A percentile compares a stretch with the other conserved stretches of the same genome.
Conservation (phyloP, 2,329 filamentous ascomycete species). For the Rutstroemia sp. region DNA sequence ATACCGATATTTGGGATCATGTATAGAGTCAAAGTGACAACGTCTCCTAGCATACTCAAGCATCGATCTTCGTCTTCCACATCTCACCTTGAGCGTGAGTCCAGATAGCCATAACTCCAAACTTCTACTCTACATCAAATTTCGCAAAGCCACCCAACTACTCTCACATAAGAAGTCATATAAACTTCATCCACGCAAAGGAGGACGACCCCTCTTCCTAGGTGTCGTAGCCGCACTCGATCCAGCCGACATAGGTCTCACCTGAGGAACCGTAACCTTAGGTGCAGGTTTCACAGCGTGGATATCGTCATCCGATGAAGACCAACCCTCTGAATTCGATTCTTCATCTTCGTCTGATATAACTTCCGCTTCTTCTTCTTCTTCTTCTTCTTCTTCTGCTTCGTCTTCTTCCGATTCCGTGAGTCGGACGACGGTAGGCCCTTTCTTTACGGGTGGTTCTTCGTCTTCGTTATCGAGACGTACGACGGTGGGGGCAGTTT, state of each 20-base stretch:
- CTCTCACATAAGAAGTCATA: too few relatives aligned
- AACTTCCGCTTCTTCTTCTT: not conserved
- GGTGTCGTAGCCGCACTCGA: not conserved
- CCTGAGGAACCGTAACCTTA: not conserved
- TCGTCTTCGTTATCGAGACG: conserved; percentile 8
- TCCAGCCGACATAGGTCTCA: not conserved
- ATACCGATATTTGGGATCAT: too few relatives aligned
- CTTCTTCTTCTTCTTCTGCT: not conserved
- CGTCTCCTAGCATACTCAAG: too few relatives aligned
- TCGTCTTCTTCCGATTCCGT: conserved; percentile 12
- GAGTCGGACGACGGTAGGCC: conserved; percentile 24
- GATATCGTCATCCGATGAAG: conserved; percentile 4
- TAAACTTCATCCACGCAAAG: not conserved
- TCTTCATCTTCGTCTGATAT: not conserved
- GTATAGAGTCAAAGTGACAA: too few relatives aligned
- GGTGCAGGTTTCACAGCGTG: not conserved
- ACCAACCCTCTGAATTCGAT: conserved; percentile 2
- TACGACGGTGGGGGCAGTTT: conserved; percentile 21
- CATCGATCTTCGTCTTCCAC: too few relatives aligned
- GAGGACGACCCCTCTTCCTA: not conserved
- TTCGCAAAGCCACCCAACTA: too few relatives aligned
- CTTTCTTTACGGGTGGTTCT: conserved; percentile 11
- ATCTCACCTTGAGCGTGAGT: too few relatives aligned
- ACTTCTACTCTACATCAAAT: too few relatives aligned
- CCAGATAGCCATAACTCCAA: too few relatives aligned